Evolutionary conservation across 2,329 filamentous ascomycete species (phyloP), one percentile per base, ranked within the genome.

Genomic region (Colletotrichum trifolii): DNA sequence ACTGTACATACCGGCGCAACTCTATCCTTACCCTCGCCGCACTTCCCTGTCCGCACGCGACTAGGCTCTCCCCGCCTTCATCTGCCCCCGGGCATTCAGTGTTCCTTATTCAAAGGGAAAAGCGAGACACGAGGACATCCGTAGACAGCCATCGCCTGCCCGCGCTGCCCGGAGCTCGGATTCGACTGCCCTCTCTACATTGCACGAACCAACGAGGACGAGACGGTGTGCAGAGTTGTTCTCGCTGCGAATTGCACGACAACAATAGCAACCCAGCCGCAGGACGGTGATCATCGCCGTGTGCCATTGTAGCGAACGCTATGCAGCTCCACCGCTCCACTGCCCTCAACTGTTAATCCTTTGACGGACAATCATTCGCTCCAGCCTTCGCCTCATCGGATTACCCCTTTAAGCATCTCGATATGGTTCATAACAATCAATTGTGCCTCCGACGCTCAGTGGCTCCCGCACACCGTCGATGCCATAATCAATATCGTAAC

Each of bases 121-220:
- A 47, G 15, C 11, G n/a, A 56, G 52, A 34, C 62, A 65, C 56
- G 61, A 55, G 57, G 62, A 52, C 52, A 56, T 42, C 36, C 34
- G 40, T 47, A 34, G 46, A 56, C 62, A 62, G 42, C 58, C 58
- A 62, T 62, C 34, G 52, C 62, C 62, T 65, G 62, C 45, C 58
- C 62, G 62, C 52, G 47, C 38, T 54, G 47, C 34, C 47, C 62
- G 62, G 50, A 36, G 42, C 38, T 50, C 2, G 25, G 25, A 25
- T 25, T 25, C 25, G 25, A 5, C 25, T 25, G 25, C 25, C 25
- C 25, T 25, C 25, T 25, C 25, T 25, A 25, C 25, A 25, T 5
- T 25, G 5, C 25, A 25, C 25, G 4, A 25, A 25, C 25, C 25
- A 25, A 25, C 25, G 25, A 5, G 25, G 25, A 25, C 25, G 25